Evolutionary conservation across 805 yeast species (phyloP).

Genomic region (Lipomyces yamanashiensis): DNA sequence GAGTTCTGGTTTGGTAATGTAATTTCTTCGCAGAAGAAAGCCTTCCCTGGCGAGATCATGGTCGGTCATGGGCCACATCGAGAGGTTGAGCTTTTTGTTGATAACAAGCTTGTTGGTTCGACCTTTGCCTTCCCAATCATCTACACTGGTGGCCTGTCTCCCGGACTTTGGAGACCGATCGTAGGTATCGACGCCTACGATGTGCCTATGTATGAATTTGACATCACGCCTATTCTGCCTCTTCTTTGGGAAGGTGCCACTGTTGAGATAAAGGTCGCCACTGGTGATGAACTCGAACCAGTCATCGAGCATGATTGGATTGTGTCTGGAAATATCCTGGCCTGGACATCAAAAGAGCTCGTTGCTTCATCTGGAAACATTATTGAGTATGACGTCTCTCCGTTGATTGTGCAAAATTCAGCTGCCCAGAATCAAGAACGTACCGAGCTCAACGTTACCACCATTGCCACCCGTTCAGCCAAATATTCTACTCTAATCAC

Average conservation of each 20-base stretch:
- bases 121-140: slow-evolving; percentile 73
- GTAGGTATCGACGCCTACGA: slow-evolving; percentile 78
- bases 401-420: slow-evolving; percentile 9
- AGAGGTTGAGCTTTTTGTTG: slow-evolving; percentile 61
- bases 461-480: slow-evolving; percentile 20
- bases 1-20: slow-evolving; percentile 81
- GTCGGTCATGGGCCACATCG: slow-evolving; percentile 73
- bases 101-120: slow-evolving; percentile 56
- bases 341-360: slow-evolving; percentile 21
- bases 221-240: slow-evolving; percentile 72
- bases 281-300: slow-evolving; percentile 75
- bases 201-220: slow-evolving; percentile 69
- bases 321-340: slow-evolving; percentile 30
- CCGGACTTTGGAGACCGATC: slow-evolving; percentile 79
- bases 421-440: slow-evolving; percentile 4
- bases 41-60: slow-evolving; percentile 44
- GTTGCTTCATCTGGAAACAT: slow-evolving; percentile 23
- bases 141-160: slow-evolving; percentile 81
- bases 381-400: neutral
- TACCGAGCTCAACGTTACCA: slow-evolving; percentile 23
- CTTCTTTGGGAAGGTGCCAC: slow-evolving; percentile 60
- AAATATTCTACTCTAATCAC: neutral
- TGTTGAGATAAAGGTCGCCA: slow-evolving; percentile 73
- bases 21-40: slow-evolving; percentile 50
- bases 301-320: slow-evolving; percentile 31